Percentiles rank a stretch among this genome's conserved stretches.
These are phyloP conservation scores for Aspergillus mulundensis DNA, from an alignment of 495 filamentous ascomycete genomes.

Conservation along the genomic window DNA sequence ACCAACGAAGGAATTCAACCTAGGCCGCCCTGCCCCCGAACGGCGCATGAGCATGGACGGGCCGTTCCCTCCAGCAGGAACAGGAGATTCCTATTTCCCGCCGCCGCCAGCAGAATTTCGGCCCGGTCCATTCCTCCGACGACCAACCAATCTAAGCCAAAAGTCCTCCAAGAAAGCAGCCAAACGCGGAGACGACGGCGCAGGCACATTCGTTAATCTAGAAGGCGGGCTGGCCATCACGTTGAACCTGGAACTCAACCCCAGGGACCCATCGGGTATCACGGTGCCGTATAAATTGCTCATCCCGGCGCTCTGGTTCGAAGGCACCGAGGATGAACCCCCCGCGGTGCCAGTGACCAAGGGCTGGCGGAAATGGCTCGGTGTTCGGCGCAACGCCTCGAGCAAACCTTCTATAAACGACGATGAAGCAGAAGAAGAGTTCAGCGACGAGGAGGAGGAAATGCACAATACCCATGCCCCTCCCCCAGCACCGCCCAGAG, in stretches of 20 bases:
- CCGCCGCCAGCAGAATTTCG: slow-evolving; percentile 24
- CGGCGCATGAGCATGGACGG: slow-evolving; percentile 41
- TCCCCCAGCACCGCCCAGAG: not conserved
- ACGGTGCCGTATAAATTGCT: slow-evolving; percentile 84
- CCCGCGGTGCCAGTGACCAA: slow-evolving; percentile 34
- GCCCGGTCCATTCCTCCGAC: slow-evolving; percentile 60
- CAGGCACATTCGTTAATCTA: slow-evolving; percentile 54
- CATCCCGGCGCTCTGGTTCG: slow-evolving; percentile 67
- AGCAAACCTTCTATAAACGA: slow-evolving; percentile 17
- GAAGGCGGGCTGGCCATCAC: slow-evolving; percentile 77
- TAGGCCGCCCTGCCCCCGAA: slow-evolving; percentile 13
- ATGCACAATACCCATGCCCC: not conserved
- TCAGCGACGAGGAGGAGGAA: slow-evolving; percentile 25
- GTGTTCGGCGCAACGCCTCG: slow-evolving; percentile 20
- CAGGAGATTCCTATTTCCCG: slow-evolving; percentile 40
- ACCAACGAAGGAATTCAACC: slow-evolving; percentile 42
- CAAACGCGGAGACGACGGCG: slow-evolving; percentile 40
- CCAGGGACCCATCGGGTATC: slow-evolving; percentile 79
- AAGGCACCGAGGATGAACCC: slow-evolving; percentile 42
- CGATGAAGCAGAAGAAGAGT: slow-evolving; percentile 17
- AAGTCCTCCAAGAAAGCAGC: slow-evolving; percentile 49
- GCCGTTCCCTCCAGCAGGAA: slow-evolving; percentile 29
- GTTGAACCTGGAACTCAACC: slow-evolving; percentile 81
- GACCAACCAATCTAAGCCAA: slow-evolving; percentile 63
- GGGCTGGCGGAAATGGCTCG: slow-evolving; percentile 44